Conservation (phyloP, 306 rosid genomes). For the Medicago lupulina region DNA sequence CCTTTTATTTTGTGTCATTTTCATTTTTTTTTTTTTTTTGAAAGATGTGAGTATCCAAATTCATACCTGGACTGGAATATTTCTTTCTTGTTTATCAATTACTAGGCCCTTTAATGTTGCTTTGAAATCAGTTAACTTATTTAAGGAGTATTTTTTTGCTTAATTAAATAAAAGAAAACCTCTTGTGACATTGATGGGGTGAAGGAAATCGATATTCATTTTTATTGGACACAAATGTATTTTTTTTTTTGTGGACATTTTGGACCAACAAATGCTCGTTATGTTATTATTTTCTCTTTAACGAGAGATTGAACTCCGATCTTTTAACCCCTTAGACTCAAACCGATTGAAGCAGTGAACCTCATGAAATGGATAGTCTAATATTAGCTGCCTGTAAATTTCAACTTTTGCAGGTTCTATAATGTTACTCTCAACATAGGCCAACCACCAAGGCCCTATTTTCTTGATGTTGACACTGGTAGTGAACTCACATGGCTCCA, state of each 20-base stretch:
- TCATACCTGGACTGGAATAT: constrained; percentile 6
- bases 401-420: constrained; percentile 64
- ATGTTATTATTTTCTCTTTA: no score
- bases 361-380: no score
- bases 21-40: background rate
- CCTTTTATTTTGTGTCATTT: background rate
- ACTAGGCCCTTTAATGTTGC: background rate
- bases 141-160: background rate
- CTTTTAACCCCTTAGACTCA: no score
- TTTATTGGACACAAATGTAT: no score
- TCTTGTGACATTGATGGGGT: background rate
- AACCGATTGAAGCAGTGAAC: no score
- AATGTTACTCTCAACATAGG: constrained; percentile 86
- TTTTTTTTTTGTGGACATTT: no score
- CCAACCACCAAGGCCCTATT: constrained; percentile 85
- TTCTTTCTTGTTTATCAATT: background rate
- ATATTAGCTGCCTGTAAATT: background rate
- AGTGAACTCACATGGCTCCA: constrained; percentile 99
- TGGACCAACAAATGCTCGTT: no score
- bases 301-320: no score
- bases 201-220: constrained; percentile 14
- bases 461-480: constrained; percentile 91
- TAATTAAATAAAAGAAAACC: background rate
- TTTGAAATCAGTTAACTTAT: background rate
- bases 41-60: constrained; percentile 2